Conservation (phyloP, 2,329 filamentous ascomycete species). For the Cytospora piceae region DNA sequence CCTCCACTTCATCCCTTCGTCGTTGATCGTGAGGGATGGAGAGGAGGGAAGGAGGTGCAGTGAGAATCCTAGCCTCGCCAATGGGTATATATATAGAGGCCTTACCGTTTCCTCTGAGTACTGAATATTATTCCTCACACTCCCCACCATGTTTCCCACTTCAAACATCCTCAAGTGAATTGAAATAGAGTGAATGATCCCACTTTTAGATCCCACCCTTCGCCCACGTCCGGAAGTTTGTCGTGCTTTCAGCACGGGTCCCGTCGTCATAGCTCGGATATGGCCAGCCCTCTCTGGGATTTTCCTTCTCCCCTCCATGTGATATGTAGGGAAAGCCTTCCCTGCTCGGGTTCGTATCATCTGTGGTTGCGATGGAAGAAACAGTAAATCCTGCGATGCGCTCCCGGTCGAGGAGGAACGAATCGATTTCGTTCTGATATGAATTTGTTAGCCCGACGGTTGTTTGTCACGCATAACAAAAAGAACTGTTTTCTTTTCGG, state of each 20-base stretch:
- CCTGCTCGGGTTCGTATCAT: background rate
- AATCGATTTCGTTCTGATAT: slow-evolving; percentile 24
- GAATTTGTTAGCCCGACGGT: background rate
- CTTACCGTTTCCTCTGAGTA: background rate
- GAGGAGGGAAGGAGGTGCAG: too few relatives aligned
- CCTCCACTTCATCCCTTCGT: too few relatives aligned
- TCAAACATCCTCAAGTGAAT: background rate
- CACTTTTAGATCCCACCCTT: background rate
- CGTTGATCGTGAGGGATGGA: background rate
- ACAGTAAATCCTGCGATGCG: background rate
- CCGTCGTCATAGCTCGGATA: slow-evolving; percentile 4
- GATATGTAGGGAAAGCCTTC: slow-evolving; percentile 24
- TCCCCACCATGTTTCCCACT: background rate
- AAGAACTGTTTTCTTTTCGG: background rate
- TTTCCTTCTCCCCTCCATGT: background rate
- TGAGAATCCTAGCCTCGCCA: background rate
- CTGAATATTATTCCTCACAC: background rate
- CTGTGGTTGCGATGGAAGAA: background rate
- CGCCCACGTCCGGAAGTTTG: slow-evolving; percentile 15
- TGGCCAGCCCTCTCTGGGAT: slow-evolving; percentile 9
- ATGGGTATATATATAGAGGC: background rate
- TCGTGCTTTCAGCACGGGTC: background rate
- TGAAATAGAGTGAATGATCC: background rate
- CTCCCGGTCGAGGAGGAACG: slow-evolving; percentile 28
- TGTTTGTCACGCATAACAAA: background rate